Evolutionary conservation across 2,329 filamentous ascomycete genomes (phyloP).

Genomic region (Botryotinia globosa): DNA sequence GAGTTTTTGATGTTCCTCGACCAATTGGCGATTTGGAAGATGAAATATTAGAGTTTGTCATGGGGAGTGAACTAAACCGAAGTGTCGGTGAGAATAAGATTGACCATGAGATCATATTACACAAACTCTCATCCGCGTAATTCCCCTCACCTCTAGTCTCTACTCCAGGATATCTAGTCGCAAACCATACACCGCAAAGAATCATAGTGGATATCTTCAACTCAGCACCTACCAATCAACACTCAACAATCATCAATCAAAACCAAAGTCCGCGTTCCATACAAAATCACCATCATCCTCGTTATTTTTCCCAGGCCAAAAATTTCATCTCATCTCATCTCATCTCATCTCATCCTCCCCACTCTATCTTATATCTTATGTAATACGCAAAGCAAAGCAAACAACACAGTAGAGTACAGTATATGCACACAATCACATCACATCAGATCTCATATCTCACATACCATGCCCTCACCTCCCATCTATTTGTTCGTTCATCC

Average conservation of each 20-base stretch:
- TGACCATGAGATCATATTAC: neutral
- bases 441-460: neutral
- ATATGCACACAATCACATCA: neutral
- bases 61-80: neutral
- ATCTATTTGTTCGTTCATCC: neutral
- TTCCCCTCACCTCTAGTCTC: neutral
- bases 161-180: neutral
- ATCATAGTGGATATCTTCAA: neutral
- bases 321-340: constrained; percentile 16
- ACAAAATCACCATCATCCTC: neutral
- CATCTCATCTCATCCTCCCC: constrained; percentile 7
- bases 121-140: neutral
- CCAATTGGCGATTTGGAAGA: neutral
- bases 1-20: neutral
- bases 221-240: neutral
- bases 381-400: constrained; percentile 2
- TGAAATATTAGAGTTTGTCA: neutral
- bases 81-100: constrained; percentile 14
- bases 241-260: neutral
- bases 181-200: neutral
- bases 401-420: neutral
- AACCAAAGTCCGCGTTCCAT: neutral
- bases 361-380: constrained; percentile 15
- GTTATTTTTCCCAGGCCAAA: neutral
- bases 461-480: neutral